Percentiles rank a stretch among this genome's conserved stretches.
phyloP scores from a whole-genome alignment of 73 alveolate genomes.

The Paramecium biaurelia region DNA sequence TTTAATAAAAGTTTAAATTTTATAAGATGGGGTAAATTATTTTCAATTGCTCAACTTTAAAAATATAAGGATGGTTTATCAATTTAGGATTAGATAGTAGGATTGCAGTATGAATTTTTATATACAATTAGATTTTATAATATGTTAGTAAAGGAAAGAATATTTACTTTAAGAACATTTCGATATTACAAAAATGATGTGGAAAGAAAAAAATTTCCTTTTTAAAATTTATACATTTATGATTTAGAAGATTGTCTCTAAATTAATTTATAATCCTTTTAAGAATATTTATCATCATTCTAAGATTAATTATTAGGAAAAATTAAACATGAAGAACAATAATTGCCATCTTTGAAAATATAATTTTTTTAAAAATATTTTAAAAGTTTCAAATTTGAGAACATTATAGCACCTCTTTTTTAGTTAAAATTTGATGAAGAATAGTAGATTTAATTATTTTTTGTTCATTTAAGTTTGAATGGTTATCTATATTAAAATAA shows the following conservation, averaged over 20 bases:
- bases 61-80: not conserved
- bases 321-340: not conserved
- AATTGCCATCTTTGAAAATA: not conserved
- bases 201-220: not conserved
- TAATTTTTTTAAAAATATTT: not conserved
- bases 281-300: not conserved
- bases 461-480: not conserved
- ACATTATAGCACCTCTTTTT: not conserved
- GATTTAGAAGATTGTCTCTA: not conserved
- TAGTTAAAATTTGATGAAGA: not conserved
- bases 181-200: not conserved
- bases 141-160: not conserved
- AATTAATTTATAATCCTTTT: not conserved
- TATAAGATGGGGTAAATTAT: constrained; percentile 1
- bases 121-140: not conserved
- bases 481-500: not conserved
- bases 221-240: not conserved
- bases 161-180: not conserved
- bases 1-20: not conserved
- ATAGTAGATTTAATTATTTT: not conserved
- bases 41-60: not conserved
- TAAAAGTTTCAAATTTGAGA: not conserved
- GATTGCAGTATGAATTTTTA: not conserved
- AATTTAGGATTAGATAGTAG: not conserved
- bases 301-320: not conserved